These are phyloP conservation scores for Vitis riparia DNA, from an alignment of 164 flowering plant genomes.

Conservation along the genomic window DNA sequence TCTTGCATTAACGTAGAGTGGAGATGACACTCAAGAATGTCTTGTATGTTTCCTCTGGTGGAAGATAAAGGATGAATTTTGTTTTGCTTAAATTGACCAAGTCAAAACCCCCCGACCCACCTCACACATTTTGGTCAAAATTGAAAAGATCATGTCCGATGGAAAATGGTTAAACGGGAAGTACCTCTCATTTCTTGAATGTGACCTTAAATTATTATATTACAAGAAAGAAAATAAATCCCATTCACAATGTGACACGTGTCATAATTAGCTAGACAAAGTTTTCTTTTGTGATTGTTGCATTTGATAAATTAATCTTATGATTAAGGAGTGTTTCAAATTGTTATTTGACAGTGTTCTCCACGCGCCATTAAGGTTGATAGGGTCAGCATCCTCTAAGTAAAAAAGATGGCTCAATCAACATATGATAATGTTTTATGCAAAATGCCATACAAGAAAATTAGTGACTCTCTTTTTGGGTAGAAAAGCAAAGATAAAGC, in stretches of 20 bases:
- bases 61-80: no score
- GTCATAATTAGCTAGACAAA: no score
- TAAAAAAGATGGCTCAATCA: neutral
- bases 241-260: no score
- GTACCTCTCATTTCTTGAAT: neutral
- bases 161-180: neutral
- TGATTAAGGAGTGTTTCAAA: no score
- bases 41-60: no score
- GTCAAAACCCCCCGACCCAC: neutral
- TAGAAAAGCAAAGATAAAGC: slow-evolving; percentile 13
- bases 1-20: no score
- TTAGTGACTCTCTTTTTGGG: slow-evolving; percentile 12
- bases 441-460: slow-evolving; percentile 1
- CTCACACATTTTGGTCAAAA: slow-evolving; percentile 1
- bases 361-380: no score
- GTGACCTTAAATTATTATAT: neutral
- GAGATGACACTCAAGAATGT: no score
- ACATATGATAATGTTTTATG: neutral
- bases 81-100: neutral
- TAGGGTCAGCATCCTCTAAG: no score
- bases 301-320: no score
- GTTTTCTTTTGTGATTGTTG: no score
- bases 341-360: no score
- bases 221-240: neutral
- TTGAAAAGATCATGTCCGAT: slow-evolving; percentile 2